A percentile compares a stretch with the other conserved stretches of the same genome.
phyloP scores from a whole-genome alignment of 129 eudicot species.

The Centaurea solstitialis region DNA sequence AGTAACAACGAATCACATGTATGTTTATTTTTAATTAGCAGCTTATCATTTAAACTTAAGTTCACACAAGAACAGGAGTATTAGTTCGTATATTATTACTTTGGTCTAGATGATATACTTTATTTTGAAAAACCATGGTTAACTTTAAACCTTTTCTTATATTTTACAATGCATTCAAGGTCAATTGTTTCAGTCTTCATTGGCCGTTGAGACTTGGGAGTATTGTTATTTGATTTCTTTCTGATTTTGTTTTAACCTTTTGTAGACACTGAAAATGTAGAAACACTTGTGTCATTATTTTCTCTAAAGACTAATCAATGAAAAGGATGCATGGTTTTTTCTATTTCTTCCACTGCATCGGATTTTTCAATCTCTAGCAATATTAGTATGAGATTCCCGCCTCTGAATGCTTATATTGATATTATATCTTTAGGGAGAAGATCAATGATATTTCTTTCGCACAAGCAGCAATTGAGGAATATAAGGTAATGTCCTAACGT shows the following conservation, averaged over 20 bases:
- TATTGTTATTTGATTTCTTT: neutral
- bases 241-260: neutral
- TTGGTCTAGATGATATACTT: conserved; percentile 7
- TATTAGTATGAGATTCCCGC: neutral
- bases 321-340: neutral
- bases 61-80: neutral
- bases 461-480: conserved; percentile 87
- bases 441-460: conserved; percentile 82
- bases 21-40: neutral
- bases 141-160: neutral
- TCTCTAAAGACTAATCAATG: neutral
- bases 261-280: conserved; percentile 1
- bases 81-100: neutral
- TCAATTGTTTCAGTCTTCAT: neutral
- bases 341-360: neutral
- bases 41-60: neutral
- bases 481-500: conserved; percentile 54
- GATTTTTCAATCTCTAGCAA: neutral
- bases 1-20: neutral
- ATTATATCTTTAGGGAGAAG: conserved; percentile 74
- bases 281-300: neutral
- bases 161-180: neutral
- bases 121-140: conserved; percentile 2
- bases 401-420: conserved; percentile 19
- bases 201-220: neutral